These are phyloP conservation scores for Xylaria curta DNA, from an alignment of 495 filamentous ascomycete genomes.

Conservation along the genomic window DNA sequence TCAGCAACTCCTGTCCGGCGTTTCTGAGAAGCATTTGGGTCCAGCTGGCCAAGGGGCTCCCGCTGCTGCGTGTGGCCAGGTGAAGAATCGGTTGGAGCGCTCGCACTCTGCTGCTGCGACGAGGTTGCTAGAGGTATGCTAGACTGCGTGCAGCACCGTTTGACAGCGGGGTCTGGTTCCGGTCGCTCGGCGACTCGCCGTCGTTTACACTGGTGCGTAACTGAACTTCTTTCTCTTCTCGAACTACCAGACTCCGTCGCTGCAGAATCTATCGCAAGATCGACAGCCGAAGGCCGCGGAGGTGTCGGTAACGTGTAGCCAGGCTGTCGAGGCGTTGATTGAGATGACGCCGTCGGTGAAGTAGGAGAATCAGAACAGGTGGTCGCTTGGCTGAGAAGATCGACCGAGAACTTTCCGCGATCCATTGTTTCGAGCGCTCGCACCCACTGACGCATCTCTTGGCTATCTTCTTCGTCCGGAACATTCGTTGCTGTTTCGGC, in stretches of 20 bases:
- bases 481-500: slow-evolving; percentile 45
- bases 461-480: slow-evolving; percentile 46
- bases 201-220: slow-evolving; percentile 25
- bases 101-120: neutral
- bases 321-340: neutral
- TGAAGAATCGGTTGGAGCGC: neutral
- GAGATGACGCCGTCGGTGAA: slow-evolving; percentile 15
- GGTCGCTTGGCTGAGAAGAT: slow-evolving; percentile 41
- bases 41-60: slow-evolving; percentile 36
- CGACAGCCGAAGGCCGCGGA: slow-evolving; percentile 19
- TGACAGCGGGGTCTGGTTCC: neutral
- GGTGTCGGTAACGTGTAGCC: neutral
- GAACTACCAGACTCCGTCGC: neutral
- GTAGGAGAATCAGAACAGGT: slow-evolving; percentile 15
- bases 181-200: slow-evolving; percentile 13
- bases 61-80: neutral
- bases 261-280: neutral
- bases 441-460: slow-evolving; percentile 62
- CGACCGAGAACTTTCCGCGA: slow-evolving; percentile 38
- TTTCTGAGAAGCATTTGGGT: slow-evolving; percentile 26
- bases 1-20: neutral
- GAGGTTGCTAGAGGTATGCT: slow-evolving; percentile 11
- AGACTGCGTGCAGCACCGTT: slow-evolving; percentile 27
- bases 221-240: neutral
- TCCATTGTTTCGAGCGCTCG: slow-evolving; percentile 59